A percentile compares a stretch with the other conserved stretches of the same genome.
Evolutionary conservation across 1,284 basidiomycete species (phyloP).

Genomic region (Apiotrichum siamense): DNA sequence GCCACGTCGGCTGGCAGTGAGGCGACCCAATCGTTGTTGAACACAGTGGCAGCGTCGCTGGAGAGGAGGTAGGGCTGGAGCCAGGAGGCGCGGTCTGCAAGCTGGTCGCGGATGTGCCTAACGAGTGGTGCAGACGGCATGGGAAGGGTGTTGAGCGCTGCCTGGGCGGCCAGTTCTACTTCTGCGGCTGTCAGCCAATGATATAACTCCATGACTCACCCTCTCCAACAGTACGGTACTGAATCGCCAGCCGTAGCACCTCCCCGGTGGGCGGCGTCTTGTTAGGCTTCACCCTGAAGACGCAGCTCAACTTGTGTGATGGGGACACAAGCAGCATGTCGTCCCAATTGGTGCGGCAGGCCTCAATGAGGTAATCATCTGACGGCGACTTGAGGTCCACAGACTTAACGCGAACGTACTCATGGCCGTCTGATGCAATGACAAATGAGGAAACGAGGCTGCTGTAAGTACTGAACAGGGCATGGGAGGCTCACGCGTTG

Average conservation of each 20-base stretch:
- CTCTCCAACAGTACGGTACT: slow-evolving; percentile 36
- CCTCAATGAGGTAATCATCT: slow-evolving; percentile 17
- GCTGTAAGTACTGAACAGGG: not conserved
- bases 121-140: not conserved
- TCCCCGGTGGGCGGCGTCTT: slow-evolving; percentile 4
- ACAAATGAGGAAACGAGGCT: slow-evolving; percentile 47
- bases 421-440: slow-evolving; percentile 41
- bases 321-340: slow-evolving; percentile 30
- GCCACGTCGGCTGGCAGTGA: not conserved
- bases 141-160: slow-evolving; percentile 4
- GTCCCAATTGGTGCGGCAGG: slow-evolving; percentile 21
- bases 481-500: slow-evolving; percentile 30
- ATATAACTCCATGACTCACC: slow-evolving; percentile 18
- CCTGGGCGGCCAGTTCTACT: slow-evolving; percentile 6
- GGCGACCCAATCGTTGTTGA: slow-evolving; percentile 4
- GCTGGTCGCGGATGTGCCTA: slow-evolving; percentile 4
- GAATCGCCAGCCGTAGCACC: slow-evolving; percentile 31
- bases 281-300: slow-evolving; percentile 39
- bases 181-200: slow-evolving; percentile 11
- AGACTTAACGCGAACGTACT: slow-evolving; percentile 33
- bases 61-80: slow-evolving; percentile 18
- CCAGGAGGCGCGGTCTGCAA: slow-evolving; percentile 14
- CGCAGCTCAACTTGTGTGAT: slow-evolving; percentile 32
- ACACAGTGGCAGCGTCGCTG: not conserved
- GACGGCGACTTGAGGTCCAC: slow-evolving; percentile 24